A percentile compares a stretch with the other conserved stretches of the same genome.
Conservation (phyloP, 129 eudicot genomes). For the Kitagawia praeruptora region DNA sequence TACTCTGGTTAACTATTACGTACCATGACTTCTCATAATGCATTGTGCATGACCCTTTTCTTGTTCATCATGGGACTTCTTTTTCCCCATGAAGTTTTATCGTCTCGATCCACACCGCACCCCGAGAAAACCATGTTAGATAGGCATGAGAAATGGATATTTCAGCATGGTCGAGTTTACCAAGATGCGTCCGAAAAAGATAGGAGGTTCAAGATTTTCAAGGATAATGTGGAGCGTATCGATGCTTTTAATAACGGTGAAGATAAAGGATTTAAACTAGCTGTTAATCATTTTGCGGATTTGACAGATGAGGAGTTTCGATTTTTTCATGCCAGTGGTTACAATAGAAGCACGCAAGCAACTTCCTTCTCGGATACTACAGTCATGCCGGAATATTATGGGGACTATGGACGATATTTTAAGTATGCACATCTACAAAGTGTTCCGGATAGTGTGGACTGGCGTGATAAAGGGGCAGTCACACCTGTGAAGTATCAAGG, state of each 20-base stretch:
- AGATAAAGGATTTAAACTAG: background rate
- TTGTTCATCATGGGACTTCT: background rate
- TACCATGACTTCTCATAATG: background rate
- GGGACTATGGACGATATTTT: background rate
- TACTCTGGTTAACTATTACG: background rate
- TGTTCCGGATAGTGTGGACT: background rate
- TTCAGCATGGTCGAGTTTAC: background rate
- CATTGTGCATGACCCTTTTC: background rate
- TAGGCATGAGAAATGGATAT: background rate
- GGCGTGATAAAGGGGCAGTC: constrained; percentile 1
- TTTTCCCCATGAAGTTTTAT: background rate
- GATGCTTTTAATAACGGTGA: background rate
- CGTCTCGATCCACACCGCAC: background rate
- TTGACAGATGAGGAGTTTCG: constrained; percentile 3
- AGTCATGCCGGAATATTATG: background rate
- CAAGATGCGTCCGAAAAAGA: constrained; percentile 8
- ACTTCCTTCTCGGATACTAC: background rate
- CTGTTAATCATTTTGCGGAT: constrained; percentile 2
- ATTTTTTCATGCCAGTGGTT: background rate
- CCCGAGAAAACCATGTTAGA: background rate
- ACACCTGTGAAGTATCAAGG: background rate
- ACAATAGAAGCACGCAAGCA: background rate
- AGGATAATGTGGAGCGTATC: background rate
- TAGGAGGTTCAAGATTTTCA: constrained; percentile 15
- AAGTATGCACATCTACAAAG: background rate